Evolutionary conservation across 2,329 filamentous ascomycete species (phyloP), one percentile per base, ranked within the genome.

Genomic region (Penicillium freii): DNA sequence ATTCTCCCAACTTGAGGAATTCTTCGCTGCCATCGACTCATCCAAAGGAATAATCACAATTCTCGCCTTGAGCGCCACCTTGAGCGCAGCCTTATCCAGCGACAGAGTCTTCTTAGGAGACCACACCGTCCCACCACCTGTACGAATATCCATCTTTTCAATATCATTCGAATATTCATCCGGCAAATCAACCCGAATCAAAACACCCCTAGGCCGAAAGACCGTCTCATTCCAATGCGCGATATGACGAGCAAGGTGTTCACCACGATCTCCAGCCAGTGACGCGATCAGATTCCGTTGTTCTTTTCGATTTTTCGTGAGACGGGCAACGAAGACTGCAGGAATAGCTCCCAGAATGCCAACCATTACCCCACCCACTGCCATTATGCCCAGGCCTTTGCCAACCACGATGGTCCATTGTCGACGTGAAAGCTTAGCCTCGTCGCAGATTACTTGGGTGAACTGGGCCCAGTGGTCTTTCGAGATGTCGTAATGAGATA

Each of bases 171-270:
- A 34, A 17, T 64, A 60, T 50, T 72, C 67, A 44, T 66, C 62
- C 0, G 71, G 71, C 34, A 73, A 54, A 55, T 73, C 71, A 10
- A 73, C 61, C 21, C 71, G 62, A 17, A 73, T 69, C 45, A 72
- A 21, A 11, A 73, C 39, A 2, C 69, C 69, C 11, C 65, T 54
- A 1, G 69, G 69, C 23, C 57, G 40, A 46, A 73, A 73, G 42
- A 69, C 68, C 4, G 56, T 57, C 31, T 69, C 65, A 43, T 73
- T 73, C 71, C 71, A 73, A 4, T 51, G 21, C 0, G 62, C 51
- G 25, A 73, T 64, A 46, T 68, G 65, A 0, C 45, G 54, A 17
- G 66, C 52, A 1, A 73, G 59, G 5, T 47, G 51, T 25, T 54
- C 34, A 1, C 54, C 52, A 1, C 51, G 33, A 5, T 15, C 46